Evolutionary conservation across 2,329 filamentous ascomycete species (phyloP).

Genomic region (Pestalotiopsis sp.): DNA sequence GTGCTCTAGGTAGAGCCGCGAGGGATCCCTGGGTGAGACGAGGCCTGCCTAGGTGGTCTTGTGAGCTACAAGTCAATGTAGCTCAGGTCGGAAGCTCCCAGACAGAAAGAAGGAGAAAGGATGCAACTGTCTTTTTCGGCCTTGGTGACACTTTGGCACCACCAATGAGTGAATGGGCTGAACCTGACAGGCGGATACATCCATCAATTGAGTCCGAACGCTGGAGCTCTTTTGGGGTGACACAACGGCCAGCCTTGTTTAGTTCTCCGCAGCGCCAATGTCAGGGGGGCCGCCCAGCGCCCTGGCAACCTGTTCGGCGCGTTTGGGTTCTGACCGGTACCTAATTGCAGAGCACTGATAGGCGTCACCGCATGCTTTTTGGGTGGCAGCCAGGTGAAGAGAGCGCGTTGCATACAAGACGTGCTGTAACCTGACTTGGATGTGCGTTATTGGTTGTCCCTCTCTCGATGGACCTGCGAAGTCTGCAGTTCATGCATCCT

Average conservation of each 20-base stretch:
- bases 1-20: not conserved
- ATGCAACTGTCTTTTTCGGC: not conserved
- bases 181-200: not conserved
- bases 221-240: not conserved
- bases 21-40: not conserved
- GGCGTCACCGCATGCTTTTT: not conserved
- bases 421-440: not conserved
- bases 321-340: not conserved
- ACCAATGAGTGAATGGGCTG: not conserved
- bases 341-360: not conserved
- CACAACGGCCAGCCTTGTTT: not conserved
- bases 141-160: not conserved
- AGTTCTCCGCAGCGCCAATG: not conserved
- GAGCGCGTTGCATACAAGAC: not conserved
- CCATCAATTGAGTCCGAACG: not conserved
- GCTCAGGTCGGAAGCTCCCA: not conserved
- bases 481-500: not conserved
- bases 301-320: not conserved
- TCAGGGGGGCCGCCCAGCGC: not conserved
- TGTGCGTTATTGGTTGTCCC: not conserved
- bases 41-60: not conserved
- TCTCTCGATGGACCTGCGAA: not conserved
- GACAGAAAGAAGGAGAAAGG: not conserved
- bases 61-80: slow-evolving; percentile 8
- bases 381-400: not conserved